phyloP scores from a whole-genome alignment of 2,329 filamentous ascomycete species.

The Ceratocystis diversiconidia region DNA sequence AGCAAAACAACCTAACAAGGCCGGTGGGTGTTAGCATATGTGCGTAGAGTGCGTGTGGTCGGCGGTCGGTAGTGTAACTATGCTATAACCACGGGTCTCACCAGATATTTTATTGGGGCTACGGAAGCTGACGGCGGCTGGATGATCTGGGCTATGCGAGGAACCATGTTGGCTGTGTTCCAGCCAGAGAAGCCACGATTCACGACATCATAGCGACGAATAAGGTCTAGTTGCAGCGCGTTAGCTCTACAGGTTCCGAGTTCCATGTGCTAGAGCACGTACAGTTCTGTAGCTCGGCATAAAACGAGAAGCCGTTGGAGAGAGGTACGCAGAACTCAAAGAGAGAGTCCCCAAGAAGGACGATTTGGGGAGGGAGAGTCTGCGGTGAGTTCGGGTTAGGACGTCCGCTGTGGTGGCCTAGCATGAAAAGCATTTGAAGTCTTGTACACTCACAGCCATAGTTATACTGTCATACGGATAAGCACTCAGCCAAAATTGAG shows the following conservation, averaged over 20 bases:
- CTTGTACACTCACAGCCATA: neutral
- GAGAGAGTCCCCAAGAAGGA: slow-evolving; percentile 85
- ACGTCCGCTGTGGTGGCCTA: neutral
- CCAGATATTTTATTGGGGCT: slow-evolving; percentile 52
- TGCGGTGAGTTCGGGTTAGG: neutral
- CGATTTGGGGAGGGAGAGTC: slow-evolving; percentile 44
- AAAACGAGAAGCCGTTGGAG: slow-evolving; percentile 57
- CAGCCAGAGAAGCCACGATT: slow-evolving; percentile 83
- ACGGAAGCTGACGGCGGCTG: slow-evolving; percentile 44
- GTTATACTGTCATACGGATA: no score
- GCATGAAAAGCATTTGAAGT: neutral
- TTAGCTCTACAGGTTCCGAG: neutral
- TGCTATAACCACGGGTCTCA: slow-evolving; percentile 26
- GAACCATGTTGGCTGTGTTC: slow-evolving; percentile 61
- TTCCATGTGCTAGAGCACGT: slow-evolving; percentile 23
- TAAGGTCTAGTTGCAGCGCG: slow-evolving; percentile 42
- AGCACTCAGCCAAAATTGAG: no score
- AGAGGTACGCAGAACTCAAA: slow-evolving; percentile 53
- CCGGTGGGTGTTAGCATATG: neutral
- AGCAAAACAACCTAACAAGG: slow-evolving; percentile 54
- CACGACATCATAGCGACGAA: slow-evolving; percentile 67
- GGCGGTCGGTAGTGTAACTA: no score
- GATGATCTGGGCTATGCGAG: slow-evolving; percentile 55
- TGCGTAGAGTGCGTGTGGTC: no score
- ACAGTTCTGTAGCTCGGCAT: slow-evolving; percentile 57